Evolutionary conservation across 306 rosid species (phyloP), one percentile per base, ranked within the genome.

Genomic region (Cicer cuneatum): DNA sequence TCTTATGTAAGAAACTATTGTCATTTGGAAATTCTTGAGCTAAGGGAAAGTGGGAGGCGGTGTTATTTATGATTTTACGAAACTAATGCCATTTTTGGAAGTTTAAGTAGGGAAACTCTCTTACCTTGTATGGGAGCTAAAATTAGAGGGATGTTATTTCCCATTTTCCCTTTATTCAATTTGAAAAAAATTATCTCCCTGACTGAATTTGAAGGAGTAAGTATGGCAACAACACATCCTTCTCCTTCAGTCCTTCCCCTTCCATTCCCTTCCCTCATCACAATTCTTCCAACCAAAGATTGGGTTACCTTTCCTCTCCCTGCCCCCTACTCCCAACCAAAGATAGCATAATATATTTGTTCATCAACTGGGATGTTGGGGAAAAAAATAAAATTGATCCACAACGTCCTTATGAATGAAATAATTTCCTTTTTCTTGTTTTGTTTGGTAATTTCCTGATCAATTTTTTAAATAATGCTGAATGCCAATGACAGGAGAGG

Each of bases 401-500:
- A 48, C 46, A 15, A 21, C 51, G 15, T 41, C 35, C 16, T 48
- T 48, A 69, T 69, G 73, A 62, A 33, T 62, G 64, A 71, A 21
- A 29, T 76, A 48, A 58, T 53, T 40, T 64, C 46, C 64, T 68
- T 73, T 75, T 45, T 59, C 19, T 7, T 42, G 29, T 43, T 66
- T 71, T 65, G 69, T 73, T 71, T 65, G 29, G 41, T 53, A 74
- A 66, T 35, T 71, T 73, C 62, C 58, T 69, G 47, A 79, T 65
- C 62, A 66, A 68, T 76, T 72, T 60, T 81, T 19, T 74, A 72
- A 45, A 74, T 13, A 60, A 72, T 83, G 67, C 37, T 80, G 37
- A 69, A 77, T 87, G 76, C 85, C 85, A 69, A 80, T 77, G 15
- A 84, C 80, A 94, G 99, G 88, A 81, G 98, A 88, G 82, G 99